phyloP scores from a whole-genome alignment of 805 yeast genomes.

The Cyberlindnera subsufficiens region DNA sequence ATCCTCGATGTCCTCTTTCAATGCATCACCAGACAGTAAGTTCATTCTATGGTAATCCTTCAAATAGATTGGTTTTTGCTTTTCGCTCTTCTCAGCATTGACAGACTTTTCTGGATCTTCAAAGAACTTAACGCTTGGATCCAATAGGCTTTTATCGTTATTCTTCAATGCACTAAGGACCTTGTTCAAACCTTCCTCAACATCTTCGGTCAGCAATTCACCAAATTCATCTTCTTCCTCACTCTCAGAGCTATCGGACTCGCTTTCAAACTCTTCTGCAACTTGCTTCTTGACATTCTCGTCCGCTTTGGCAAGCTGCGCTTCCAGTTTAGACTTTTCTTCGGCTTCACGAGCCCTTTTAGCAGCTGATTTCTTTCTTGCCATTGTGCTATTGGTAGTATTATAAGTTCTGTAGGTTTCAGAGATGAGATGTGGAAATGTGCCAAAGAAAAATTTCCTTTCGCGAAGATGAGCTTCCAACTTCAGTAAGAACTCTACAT shows the following conservation, averaged over 20 bases:
- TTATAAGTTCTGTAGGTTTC: not conserved
- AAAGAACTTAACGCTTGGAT: slow-evolving; percentile 70
- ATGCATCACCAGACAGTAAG: slow-evolving; percentile 60
- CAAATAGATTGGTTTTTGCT: slow-evolving; percentile 73
- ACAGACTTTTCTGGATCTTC: slow-evolving; percentile 47
- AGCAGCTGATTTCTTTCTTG: slow-evolving; percentile 83
- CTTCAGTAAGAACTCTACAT: no score
- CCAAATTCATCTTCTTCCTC: slow-evolving; percentile 89
- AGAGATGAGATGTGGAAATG: not conserved
- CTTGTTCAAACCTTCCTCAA: slow-evolving; percentile 70
- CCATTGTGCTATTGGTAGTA: slow-evolving; percentile 38
- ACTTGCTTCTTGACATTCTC: slow-evolving; percentile 21
- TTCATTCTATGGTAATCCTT: slow-evolving; percentile 91
- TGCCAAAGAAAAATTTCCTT: no score
- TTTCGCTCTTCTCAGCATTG: slow-evolving; percentile 18
- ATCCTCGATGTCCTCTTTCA: slow-evolving; percentile 46
- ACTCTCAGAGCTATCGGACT: slow-evolving; percentile 28
- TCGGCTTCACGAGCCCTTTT: slow-evolving; percentile 56
- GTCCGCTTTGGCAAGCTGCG: slow-evolving; percentile 19
- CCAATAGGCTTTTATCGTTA: slow-evolving; percentile 60
- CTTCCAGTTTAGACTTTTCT: slow-evolving; percentile 16
- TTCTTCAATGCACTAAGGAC: slow-evolving; percentile 66
- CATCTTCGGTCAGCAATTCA: slow-evolving; percentile 78
- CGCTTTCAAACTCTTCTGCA: slow-evolving; percentile 29
- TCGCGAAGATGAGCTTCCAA: no score